phyloP scores from a whole-genome alignment of 805 yeast genomes.

The Pichia occidentalis region DNA sequence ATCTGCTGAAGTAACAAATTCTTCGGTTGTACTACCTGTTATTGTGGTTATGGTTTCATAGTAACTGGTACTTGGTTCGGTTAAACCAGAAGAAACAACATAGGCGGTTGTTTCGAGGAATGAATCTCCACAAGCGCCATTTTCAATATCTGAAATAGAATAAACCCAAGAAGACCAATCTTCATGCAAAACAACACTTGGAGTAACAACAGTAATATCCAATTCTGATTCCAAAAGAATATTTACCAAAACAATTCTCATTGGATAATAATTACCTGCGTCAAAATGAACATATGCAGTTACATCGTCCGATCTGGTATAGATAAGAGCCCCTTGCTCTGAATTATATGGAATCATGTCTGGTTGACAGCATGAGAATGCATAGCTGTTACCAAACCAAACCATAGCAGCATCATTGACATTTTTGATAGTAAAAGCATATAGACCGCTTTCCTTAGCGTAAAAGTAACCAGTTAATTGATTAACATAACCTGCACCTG shows the following conservation, averaged over 20 bases:
- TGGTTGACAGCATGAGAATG: slow-evolving; percentile 31
- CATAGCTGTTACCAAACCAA: slow-evolving; percentile 25
- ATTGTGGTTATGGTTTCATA: neutral
- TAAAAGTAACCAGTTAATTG: slow-evolving; percentile 19
- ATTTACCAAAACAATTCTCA: slow-evolving; percentile 13
- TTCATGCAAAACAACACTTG: slow-evolving; percentile 3
- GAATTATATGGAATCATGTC: slow-evolving; percentile 3
- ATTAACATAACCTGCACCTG: slow-evolving; percentile 8
- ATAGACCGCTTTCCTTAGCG: slow-evolving; percentile 28
- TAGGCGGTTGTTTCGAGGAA: neutral
- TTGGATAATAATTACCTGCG: slow-evolving; percentile 15
- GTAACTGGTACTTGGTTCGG: neutral
- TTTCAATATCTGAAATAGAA: neutral
- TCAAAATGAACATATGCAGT: slow-evolving; percentile 12
- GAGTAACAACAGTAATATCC: slow-evolving; percentile 8
- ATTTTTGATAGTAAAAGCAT: slow-evolving; percentile 17
- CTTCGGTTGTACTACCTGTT: neutral
- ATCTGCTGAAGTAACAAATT: slow-evolving; percentile 1
- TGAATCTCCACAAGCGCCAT: neutral
- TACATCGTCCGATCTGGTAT: neutral
- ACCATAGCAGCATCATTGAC: slow-evolving; percentile 31
- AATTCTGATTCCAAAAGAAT: slow-evolving; percentile 1
- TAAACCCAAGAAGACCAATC: slow-evolving; percentile 11
- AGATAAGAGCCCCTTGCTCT: slow-evolving; percentile 1
- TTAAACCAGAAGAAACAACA: neutral